Conservation (phyloP, 345 rosid genomes). For the Arabidopsis suecica region DNA sequence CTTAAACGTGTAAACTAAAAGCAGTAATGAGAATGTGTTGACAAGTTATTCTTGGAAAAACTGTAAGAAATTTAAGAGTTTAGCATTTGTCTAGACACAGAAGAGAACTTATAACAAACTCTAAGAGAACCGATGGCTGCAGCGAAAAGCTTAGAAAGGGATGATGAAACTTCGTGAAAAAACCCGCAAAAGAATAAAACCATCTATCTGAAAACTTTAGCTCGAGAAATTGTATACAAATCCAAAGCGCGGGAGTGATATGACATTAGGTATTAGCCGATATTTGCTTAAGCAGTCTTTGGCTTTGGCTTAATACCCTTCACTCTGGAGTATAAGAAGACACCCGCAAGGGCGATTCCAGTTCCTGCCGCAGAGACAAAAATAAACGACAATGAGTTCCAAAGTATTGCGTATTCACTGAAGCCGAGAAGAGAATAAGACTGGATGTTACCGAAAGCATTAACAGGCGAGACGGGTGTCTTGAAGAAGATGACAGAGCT, state of each 20-base stretch:
- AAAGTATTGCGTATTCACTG: conserved; percentile 6
- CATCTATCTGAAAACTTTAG: conserved; percentile 37
- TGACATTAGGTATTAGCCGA: conserved; percentile 23
- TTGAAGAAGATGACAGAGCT: conserved; percentile 93
- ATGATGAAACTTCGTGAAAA: conserved; percentile 27
- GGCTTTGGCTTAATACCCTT: conserved; percentile 89
- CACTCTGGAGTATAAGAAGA: conserved; percentile 93
- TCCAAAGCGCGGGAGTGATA: conserved; percentile 10
- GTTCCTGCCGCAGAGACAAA: conserved; percentile 64
- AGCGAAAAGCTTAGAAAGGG: conserved; percentile 18
- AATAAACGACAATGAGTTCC: conserved; percentile 34
- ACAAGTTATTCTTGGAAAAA: conserved; percentile 9
- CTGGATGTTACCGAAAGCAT: conserved; percentile 69
- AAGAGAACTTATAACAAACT: conserved; percentile 13
- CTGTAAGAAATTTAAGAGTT: neutral
- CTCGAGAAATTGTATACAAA: conserved; percentile 21
- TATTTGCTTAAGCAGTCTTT: conserved; percentile 59
- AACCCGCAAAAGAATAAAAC: conserved; percentile 37
- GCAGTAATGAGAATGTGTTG: neutral
- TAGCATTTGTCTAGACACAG: neutral
- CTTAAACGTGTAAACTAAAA: neutral
- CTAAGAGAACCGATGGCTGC: neutral
- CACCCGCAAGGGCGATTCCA: conserved; percentile 93
- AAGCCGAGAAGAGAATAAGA: conserved; percentile 3
- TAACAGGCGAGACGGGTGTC: conserved; percentile 84